A percentile compares a stretch with the other conserved stretches of the same genome.
phyloP scores from a whole-genome alignment of 768 basidiomycete genomes.

The Boletus huronensis region DNA sequence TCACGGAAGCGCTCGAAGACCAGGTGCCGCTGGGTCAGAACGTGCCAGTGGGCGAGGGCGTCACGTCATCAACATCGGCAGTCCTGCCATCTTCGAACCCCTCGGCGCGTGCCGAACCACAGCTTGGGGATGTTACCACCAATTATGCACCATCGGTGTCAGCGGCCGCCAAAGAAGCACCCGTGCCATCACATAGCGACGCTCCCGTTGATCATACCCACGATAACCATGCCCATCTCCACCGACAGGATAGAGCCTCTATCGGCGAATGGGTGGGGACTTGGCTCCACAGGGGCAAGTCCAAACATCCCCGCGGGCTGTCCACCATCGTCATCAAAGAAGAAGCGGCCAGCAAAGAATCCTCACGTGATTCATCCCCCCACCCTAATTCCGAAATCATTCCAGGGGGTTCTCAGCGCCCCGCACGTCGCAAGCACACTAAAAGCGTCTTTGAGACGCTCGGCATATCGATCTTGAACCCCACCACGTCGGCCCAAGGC shows the following conservation, averaged over 20 bases:
- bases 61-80: conserved; percentile 13
- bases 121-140: neutral
- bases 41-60: conserved; percentile 20
- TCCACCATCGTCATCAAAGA: conserved; percentile 21
- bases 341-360: conserved; percentile 17
- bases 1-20: conserved; percentile 49
- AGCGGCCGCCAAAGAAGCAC: neutral
- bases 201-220: conserved; percentile 5
- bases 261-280: conserved; percentile 77
- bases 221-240: conserved; percentile 8
- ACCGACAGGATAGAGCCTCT: conserved; percentile 34
- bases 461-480: conserved; percentile 65
- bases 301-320: conserved; percentile 27
- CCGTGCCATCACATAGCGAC: conserved; percentile 2
- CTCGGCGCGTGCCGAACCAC: neutral
- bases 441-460: conserved; percentile 71
- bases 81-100: neutral
- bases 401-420: conserved; percentile 14
- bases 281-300: conserved; percentile 60
- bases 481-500: conserved; percentile 33
- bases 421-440: conserved; percentile 40
- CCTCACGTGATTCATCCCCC: conserved; percentile 23
- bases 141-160: neutral
- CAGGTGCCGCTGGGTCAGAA: conserved; percentile 38
- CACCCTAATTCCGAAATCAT: conserved; percentile 10